Evolutionary conservation across 139 green algal species (phyloP), one percentile per base, ranked within the genome.

Genomic region (Diplosphaera chodatii): DNA sequence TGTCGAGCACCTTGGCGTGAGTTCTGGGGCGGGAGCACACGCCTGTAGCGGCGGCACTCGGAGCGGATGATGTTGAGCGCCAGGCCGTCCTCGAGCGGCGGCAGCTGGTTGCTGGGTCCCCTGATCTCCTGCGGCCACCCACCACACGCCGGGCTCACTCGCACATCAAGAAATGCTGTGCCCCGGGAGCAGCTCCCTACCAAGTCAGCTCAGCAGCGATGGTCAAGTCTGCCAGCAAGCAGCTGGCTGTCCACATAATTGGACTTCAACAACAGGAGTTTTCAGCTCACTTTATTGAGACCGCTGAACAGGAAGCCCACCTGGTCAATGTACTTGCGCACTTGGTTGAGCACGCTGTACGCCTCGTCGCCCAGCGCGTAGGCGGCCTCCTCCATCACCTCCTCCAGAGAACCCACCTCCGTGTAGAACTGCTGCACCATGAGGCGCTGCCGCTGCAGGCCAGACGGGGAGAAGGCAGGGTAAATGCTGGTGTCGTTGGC

Each of bases 301-400:
- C n/a, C n/a, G n/a, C n/a, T n/a, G n/a, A n/a, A n/a, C n/a, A n/a
- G 8, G 37, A 13, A 8, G 37, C 37, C 10, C 37, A 48, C 37
- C 37, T 59, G 48, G 48, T 59, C 48, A 18, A 59, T 59, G 48
- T 59, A 59, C 18, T 59, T 59, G 48, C 48, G 48, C 18, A 25
- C 48, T 18, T 59, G 48, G 16, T 23, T 59, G 48, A 59, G 48
- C 48, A 59, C 48, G 13, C 13, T n/a, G 48, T 59, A 59, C 3
- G 48, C 48, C 48, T 59, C 48, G 25, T 59, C 69, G 13, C 75
- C 75, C 48, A 80, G 55, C 21, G 66, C 72, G 56, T 80, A 64
- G 1, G 75, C 75, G 6, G 75, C 55, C 32, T 80, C 75, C 65
- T 80, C 75, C 30, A 80, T 70, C 23, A 80, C 64, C 69, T 80